Evolutionary conservation across 768 basidiomycete species (phyloP), one percentile per base, ranked within the genome.

Genomic region (Hygrocybe punicea): DNA sequence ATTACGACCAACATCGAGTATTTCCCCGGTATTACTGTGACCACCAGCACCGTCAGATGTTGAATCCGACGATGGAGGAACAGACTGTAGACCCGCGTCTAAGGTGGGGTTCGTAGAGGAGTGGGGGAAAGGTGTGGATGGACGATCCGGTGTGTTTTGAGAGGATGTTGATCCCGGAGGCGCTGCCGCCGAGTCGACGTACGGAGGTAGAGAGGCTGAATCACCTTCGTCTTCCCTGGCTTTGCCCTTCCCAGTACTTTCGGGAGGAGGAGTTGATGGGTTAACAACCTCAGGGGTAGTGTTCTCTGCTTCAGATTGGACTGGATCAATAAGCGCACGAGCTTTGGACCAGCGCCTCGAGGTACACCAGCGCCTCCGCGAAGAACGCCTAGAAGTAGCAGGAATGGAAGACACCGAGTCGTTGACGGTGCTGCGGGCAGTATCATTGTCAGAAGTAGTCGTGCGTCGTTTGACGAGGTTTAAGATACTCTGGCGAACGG

Each of bases 301-400:
- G 39, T 17, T 40, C 21, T 59, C 42, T 13, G 45, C 16, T 4
- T 23, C 19, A 19, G 44, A 6, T 24, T 49, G 46, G 39, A 55
- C 19, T 4, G 58, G 48, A 37, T 56, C 63, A 58, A 50, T 56
- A 34, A 56, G 21, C 25, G 65, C 60, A 34, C 56, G 69, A 14
- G 68, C 59, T 57, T 66, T 73, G 6, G 73, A 73, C 62, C 73
- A 71, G 51, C 75, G 62, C 50, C 63, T 69, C 8, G 67, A 64
- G 49, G 62, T 59, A 24, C 67, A 63, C 70, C 68, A 67, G 46
- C 63, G 61, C 47, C 53, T 59, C 44, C 47, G 59, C 8, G 54
- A 51, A n/a, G 58, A 45, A n/a, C 34, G 17, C 17, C 57, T 47
- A 13, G 57, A 23, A 29, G 53, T 6, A 4, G 37, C 7, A 46